Evolutionary conservation across 768 basidiomycete species (phyloP).

Genomic region (Suillus alpinus): DNA sequence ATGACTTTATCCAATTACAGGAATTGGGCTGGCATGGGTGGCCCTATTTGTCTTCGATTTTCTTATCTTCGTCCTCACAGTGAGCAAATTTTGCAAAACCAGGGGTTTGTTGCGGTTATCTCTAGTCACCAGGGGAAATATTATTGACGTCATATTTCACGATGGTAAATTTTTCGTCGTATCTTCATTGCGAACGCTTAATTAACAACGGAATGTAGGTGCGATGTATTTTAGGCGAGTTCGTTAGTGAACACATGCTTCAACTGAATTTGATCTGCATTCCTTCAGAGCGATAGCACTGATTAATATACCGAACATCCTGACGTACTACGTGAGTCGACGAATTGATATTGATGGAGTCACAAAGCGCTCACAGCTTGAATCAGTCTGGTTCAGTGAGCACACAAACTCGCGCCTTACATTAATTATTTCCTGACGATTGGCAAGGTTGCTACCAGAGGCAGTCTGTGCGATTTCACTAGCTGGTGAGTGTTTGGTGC

Average conservation of each 20-base stretch:
- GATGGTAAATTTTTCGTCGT: neutral
- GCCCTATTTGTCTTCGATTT: neutral
- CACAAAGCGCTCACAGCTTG: neutral
- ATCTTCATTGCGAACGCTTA: neutral
- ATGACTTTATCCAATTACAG: neutral
- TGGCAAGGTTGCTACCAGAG: neutral
- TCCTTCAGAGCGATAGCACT: conserved; percentile 49
- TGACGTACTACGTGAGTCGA: conserved; percentile 36
- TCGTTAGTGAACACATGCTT: conserved; percentile 1
- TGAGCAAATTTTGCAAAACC: neutral
- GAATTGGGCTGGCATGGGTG: neutral
- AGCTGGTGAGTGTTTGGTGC: neutral
- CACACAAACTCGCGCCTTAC: neutral
- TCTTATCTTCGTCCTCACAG: neutral
- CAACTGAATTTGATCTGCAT: neutral
- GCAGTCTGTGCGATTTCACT: neutral
- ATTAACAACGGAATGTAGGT: neutral
- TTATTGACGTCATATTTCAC: neutral
- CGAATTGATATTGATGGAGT: neutral
- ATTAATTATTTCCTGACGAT: neutral
- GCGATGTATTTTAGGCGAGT: neutral
- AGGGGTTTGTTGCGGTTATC: neutral
- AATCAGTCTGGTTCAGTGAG: conserved; percentile 7
- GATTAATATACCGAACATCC: conserved; percentile 47
- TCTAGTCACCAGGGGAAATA: neutral